Evolutionary conservation across 148 eudicot genomes (phyloP).

Genomic region (Nyssa sinensis): DNA sequence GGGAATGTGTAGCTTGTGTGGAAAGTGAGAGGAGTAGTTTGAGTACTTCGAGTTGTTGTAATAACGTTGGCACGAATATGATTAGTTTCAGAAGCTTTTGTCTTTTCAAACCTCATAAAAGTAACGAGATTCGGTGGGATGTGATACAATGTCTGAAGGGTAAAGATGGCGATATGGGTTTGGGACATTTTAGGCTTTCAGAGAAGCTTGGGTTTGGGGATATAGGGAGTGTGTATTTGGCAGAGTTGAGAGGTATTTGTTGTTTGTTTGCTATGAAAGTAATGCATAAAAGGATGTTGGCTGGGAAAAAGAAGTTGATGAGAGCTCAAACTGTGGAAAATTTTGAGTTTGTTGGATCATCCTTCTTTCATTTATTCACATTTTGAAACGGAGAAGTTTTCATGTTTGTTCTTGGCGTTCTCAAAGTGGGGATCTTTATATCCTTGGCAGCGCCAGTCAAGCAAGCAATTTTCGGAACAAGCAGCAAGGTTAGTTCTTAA

Average conservation of each 20-base stretch:
- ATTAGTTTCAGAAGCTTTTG: slow-evolving; percentile 42
- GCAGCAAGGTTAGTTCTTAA: slow-evolving; percentile 60
- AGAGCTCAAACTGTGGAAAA: slow-evolving; percentile 86
- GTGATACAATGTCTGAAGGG: slow-evolving; percentile 56
- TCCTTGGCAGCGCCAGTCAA: slow-evolving; percentile 76
- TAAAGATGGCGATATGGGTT: slow-evolving; percentile 61
- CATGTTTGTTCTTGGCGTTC: slow-evolving; percentile 86
- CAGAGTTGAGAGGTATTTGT: slow-evolving; percentile 69
- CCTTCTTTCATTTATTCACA: slow-evolving; percentile 85
- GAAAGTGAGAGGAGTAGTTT: slow-evolving; percentile 54
- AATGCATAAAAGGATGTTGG: slow-evolving; percentile 83
- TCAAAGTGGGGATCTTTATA: slow-evolving; percentile 84
- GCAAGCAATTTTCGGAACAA: slow-evolving; percentile 65
- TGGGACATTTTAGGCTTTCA: slow-evolving; percentile 66
- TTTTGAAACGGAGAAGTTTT: slow-evolving; percentile 73
- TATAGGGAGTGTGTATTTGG: slow-evolving; percentile 86
- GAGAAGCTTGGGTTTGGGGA: slow-evolving; percentile 91
- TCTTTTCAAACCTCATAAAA: slow-evolving; percentile 69
- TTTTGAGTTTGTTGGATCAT: slow-evolving; percentile 73
- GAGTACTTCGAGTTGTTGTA: slow-evolving; percentile 41
- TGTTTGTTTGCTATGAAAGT: slow-evolving; percentile 83
- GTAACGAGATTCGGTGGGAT: slow-evolving; percentile 70
- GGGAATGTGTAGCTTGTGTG: slow-evolving; percentile 23
- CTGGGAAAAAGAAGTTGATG: slow-evolving; percentile 63
- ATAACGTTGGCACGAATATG: slow-evolving; percentile 33